Conservation (phyloP, 495 filamentous ascomycete species). For the Penicillium malachiteum region DNA sequence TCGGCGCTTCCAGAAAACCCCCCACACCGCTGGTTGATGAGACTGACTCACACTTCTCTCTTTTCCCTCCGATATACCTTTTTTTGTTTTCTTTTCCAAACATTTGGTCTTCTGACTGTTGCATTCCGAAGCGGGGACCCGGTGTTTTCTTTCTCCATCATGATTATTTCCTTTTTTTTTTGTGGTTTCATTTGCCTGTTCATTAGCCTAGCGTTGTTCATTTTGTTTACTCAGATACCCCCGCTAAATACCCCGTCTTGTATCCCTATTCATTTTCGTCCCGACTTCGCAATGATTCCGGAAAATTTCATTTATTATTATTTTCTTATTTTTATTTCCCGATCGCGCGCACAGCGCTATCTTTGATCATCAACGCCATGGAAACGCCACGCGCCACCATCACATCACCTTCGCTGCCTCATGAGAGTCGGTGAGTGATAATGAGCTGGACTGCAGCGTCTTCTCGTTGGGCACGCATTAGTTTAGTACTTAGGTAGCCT, state of each 20-base stretch:
- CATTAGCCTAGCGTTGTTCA: conserved; percentile 12
- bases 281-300: conserved; percentile 8
- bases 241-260: conserved; percentile 23
- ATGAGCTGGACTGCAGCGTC: conserved; percentile 11
- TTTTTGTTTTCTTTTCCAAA: neutral
- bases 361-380: conserved; percentile 11
- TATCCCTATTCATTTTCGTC: conserved; percentile 24
- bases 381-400: conserved; percentile 11
- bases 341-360: conserved; percentile 22
- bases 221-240: conserved; percentile 19
- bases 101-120: conserved; percentile 13
- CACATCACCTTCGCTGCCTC: neutral
- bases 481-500: conserved; percentile 10
- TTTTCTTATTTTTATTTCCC: conserved; percentile 6
- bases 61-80: conserved; percentile 9
- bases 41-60: too few relatives aligned
- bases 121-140: conserved; percentile 21
- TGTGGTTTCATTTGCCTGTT: too few relatives aligned
- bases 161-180: conserved; percentile 8
- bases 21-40: conserved; percentile 23
- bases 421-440: conserved; percentile 17
- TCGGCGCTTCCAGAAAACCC: conserved; percentile 24
- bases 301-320: neutral
- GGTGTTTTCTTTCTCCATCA: conserved; percentile 19
- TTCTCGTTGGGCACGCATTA: conserved; percentile 9